Base-by-base conservation (phyloP, 148 eudicot genomes). In the Tetragonia tetragonoides region DNA sequence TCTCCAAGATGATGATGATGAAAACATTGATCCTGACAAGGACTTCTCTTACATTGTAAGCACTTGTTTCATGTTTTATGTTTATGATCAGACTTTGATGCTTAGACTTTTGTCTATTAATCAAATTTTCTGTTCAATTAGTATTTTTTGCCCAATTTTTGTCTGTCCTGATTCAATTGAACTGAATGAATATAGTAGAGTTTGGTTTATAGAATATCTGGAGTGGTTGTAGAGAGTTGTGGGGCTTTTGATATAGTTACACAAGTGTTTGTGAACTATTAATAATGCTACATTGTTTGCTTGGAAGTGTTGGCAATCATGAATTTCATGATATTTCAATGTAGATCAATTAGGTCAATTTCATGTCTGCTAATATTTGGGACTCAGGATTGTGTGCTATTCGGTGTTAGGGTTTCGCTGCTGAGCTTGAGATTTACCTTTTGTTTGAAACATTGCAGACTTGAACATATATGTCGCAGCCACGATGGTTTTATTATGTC, bases 21-120 rank as follows among this genome's bases (percentile, higher is more conserved):
- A 82, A 78, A 75, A 78, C 68, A 70, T 87, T 73, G 89, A 87
- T 84, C 87, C 89, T 65, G 89, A 82, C 57, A 82, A 7, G 34
- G 89, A 82, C 37, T 82, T 87, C 78, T 77, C 85, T 74, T 78
- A 84, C 87, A 74, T 87, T 84, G 89, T 87, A 84, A 84, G 89
- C 74, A 24, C 42, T 49, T 71, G 16, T 77, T 54, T 34, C 77
- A 54, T 24, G 42, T 78, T 39, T 59, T 47, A 6, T 51, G 59
- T 10, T 54, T 72, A 62, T 73, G 65, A 82, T 74, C 68, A 24
- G 21, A 28, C 54, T 75, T 70, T 64, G 46, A 8, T 60, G 6
- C 7, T 37, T 34, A 65, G 18, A 42, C 59, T 0, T 28, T 46
- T 59, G 10, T 46, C 8, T 10, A 12, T 18, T 75, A 47, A 62